Percentiles rank a stretch among this genome's conserved stretches.
These are phyloP conservation scores for Candida mesenterica DNA, from an alignment of 1,139 yeast genomes.

Conservation along the genomic window DNA sequence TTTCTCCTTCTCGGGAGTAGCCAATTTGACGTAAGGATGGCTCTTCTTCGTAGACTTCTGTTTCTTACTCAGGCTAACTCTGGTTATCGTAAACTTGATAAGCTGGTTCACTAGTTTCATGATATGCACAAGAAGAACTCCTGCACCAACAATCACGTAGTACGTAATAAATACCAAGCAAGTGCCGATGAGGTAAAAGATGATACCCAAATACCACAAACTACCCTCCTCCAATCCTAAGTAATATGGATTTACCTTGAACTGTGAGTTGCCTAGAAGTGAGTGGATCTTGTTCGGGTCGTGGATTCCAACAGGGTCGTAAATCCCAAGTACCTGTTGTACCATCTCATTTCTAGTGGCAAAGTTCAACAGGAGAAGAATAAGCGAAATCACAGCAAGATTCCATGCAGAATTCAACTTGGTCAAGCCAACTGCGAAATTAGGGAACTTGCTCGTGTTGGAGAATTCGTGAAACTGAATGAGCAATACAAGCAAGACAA, in stretches of 20 bases:
- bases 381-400: slow-evolving; percentile 15
- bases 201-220: slow-evolving; percentile 57
- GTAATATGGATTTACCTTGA: slow-evolving; percentile 43
- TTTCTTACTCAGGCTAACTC: too few relatives aligned
- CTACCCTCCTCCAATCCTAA: slow-evolving; percentile 64
- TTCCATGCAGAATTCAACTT: slow-evolving; percentile 24
- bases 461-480: slow-evolving; percentile 46
- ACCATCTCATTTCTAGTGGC: slow-evolving; percentile 22
- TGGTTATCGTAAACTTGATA: slow-evolving; percentile 1
- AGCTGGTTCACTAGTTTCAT: slow-evolving; percentile 2
- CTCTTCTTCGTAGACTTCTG: too few relatives aligned
- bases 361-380: slow-evolving; percentile 38
- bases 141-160: slow-evolving; percentile 11
- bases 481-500: slow-evolving; percentile 42
- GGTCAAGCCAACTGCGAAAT: slow-evolving; percentile 48
- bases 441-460: slow-evolving; percentile 44
- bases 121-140: slow-evolving; percentile 9
- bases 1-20: not conserved
- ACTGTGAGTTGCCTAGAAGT: slow-evolving; percentile 21
- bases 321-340: slow-evolving; percentile 26
- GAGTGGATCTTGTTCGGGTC: slow-evolving; percentile 35
- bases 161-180: slow-evolving; percentile 18
- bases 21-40: not conserved
- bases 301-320: slow-evolving; percentile 57
- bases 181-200: slow-evolving; percentile 51